These are phyloP conservation scores for Wallacemonas sp. DNA, from an alignment of 208 protist species.

Conservation along the genomic window DNA sequence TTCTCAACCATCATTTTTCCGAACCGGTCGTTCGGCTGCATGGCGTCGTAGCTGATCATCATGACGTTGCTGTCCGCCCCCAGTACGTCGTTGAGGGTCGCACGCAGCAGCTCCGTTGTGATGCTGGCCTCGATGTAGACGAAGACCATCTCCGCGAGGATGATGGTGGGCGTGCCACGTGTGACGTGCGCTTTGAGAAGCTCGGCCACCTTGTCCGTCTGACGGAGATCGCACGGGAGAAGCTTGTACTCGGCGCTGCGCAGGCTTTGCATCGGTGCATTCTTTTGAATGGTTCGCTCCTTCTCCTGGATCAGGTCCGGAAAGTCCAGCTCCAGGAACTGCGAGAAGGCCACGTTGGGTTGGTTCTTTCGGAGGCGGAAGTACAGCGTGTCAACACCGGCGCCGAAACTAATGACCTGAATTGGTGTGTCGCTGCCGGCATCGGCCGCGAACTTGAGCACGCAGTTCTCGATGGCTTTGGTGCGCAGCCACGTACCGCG, in stretches of 20 bases:
- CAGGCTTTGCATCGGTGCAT: conserved; percentile 34
- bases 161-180: conserved; percentile 63
- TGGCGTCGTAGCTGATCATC: conserved; percentile 87
- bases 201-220: conserved; percentile 44
- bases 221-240: conserved; percentile 57
- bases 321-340: conserved; percentile 86
- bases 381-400: conserved; percentile 90
- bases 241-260: conserved; percentile 59
- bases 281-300: conserved; percentile 50
- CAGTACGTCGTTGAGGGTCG: conserved; percentile 60
- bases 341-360: conserved; percentile 45
- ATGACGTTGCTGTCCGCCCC: conserved; percentile 36
- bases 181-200: conserved; percentile 49
- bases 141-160: conserved; percentile 91
- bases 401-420: conserved; percentile 88
- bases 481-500: conserved; percentile 90
- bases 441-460: conserved; percentile 54
- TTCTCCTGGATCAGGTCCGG: conserved; percentile 82
- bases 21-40: conserved; percentile 88
- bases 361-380: conserved; percentile 80
- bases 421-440: conserved; percentile 48
- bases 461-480: conserved; percentile 76
- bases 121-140: conserved; percentile 82
- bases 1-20: conserved; percentile 89
- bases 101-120: conserved; percentile 64